These are phyloP conservation scores for Ustilago nuda DNA, from an alignment of 1,284 basidiomycete species.

Conservation along the genomic window DNA sequence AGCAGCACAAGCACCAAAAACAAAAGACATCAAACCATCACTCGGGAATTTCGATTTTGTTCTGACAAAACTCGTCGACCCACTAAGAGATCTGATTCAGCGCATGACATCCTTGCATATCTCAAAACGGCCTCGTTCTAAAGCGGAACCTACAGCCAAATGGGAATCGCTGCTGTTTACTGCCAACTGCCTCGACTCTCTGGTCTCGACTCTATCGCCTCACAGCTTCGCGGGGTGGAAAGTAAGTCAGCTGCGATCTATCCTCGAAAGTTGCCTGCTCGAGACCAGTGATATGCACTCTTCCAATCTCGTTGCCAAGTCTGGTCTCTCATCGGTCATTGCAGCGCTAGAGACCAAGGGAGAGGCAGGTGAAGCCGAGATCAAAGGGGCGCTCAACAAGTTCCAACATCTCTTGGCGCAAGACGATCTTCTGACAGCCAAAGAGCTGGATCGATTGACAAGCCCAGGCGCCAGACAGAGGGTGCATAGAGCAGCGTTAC, in stretches of 20 bases:
- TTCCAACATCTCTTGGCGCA: conserved; percentile 47
- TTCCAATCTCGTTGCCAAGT: conserved; percentile 21
- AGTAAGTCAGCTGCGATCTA: background rate
- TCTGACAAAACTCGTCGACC: conserved; percentile 48
- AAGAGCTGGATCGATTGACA: conserved; percentile 24
- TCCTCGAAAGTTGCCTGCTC: conserved; percentile 5
- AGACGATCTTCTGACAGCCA: conserved; percentile 45
- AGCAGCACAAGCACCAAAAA: background rate
- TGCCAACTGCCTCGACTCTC: conserved; percentile 49
- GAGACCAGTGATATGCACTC: conserved; percentile 16
- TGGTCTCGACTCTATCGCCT: conserved; percentile 21
- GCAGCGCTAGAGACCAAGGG: conserved; percentile 3
- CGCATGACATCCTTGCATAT: conserved; percentile 33
- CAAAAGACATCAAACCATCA: conserved; percentile 4
- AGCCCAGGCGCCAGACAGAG: conserved; percentile 24
- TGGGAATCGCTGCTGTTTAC: conserved; percentile 52
- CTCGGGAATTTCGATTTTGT: conserved; percentile 47
- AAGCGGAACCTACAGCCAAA: conserved; percentile 15
- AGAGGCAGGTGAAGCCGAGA: background rate
- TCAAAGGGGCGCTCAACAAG: conserved; percentile 12
- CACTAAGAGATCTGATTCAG: conserved; percentile 42
- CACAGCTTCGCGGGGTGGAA: conserved; percentile 34
- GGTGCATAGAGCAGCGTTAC: conserved; percentile 40
- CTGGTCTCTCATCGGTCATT: conserved; percentile 17
- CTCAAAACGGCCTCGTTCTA: conserved; percentile 16